Base-by-base conservation (phyloP, 176 grass and related monocot species). In the Eragrostis nindensis region DNA sequence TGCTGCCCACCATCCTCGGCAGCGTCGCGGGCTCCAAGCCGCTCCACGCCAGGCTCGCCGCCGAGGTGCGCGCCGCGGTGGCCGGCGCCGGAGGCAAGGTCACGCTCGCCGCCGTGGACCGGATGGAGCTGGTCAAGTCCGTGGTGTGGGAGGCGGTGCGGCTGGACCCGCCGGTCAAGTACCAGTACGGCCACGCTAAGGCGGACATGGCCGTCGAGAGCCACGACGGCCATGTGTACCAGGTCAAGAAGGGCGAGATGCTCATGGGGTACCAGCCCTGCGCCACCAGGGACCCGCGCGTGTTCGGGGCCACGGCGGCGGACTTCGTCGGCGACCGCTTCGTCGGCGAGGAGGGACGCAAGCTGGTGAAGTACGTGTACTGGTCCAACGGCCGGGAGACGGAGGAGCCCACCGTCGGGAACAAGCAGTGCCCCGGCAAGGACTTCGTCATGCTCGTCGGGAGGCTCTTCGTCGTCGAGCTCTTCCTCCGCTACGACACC, bases 401-500 rank as follows among this genome's bases (percentile, higher is more conserved):
- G 4, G 91, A 85, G 78, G 82, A 5, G 53, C 85, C 91, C 26
- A 76, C 62, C 57, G 68, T 91, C 1, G 43, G 24, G 38, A 88
- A 94, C 88, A 94, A 94, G 85, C 91, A 94, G 78, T 94, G 91
- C 62, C 79, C 91, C 22, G 91, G 88, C 22, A 94, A 94, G 85
- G 77, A 94, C 55, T 78, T 94, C 5, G 87, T 94, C 0, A 85
- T 85, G 62, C 87, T 94, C 76, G 91, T 94, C 7, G 91, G 85
- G 3, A 80, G 91, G 85, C 87, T 94, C 55, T 52, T 94, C 38
- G 54, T 94, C 27, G 88, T 87, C 73, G 87, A 91, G 66, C 72
- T 94, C 18, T 94, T 94, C 82, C 87, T 90, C 53, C 91, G 88
- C 8, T 94, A 94, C 88, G 88, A 94, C 78, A 90, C 91, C 55